phyloP scores from a whole-genome alignment of 768 basidiomycete genomes.

The Leccinum ochraceum region DNA sequence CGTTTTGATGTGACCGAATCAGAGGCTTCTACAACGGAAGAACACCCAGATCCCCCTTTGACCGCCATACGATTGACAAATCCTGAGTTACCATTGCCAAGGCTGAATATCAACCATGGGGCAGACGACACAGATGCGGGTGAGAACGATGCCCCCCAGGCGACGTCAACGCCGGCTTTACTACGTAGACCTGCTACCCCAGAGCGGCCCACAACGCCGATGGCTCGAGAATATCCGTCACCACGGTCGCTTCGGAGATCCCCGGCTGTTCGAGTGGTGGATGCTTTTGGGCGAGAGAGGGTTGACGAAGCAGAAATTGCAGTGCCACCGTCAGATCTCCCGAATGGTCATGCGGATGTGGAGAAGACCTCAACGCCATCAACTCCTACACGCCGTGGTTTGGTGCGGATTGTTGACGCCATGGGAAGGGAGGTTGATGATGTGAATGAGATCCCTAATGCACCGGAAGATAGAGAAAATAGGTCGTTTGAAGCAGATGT shows the following conservation, averaged over 20 bases:
- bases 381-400: constrained; percentile 34
- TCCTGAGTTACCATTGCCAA: constrained; percentile 19
- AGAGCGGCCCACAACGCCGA: constrained; percentile 27
- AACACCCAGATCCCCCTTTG: constrained; percentile 27
- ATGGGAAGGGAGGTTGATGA: constrained; percentile 63
- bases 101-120: neutral
- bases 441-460: constrained; percentile 34
- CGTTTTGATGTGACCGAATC: constrained; percentile 59
- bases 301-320: constrained; percentile 13
- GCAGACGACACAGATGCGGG: constrained; percentile 12
- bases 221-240: constrained; percentile 26
- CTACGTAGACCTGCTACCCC: constrained; percentile 21
- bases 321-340: neutral
- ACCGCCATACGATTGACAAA: constrained; percentile 29
- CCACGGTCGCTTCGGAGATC: constrained; percentile 46
- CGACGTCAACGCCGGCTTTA: constrained; percentile 3
- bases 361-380: constrained; percentile 15
- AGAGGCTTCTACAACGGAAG: constrained; percentile 34
- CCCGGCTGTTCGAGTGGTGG: constrained; percentile 62
- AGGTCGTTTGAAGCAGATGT: constrained; percentile 21
- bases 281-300: constrained; percentile 65
- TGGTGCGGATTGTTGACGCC: constrained; percentile 65
- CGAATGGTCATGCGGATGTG: constrained; percentile 20
- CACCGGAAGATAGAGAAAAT: constrained; percentile 18
- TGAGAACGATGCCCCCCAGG: constrained; percentile 6